Percentiles rank a stretch among this genome's conserved stretches.
Evolutionary conservation across 2,329 filamentous ascomycete species (phyloP).

Genomic region (Neofusicoccum laricinum): DNA sequence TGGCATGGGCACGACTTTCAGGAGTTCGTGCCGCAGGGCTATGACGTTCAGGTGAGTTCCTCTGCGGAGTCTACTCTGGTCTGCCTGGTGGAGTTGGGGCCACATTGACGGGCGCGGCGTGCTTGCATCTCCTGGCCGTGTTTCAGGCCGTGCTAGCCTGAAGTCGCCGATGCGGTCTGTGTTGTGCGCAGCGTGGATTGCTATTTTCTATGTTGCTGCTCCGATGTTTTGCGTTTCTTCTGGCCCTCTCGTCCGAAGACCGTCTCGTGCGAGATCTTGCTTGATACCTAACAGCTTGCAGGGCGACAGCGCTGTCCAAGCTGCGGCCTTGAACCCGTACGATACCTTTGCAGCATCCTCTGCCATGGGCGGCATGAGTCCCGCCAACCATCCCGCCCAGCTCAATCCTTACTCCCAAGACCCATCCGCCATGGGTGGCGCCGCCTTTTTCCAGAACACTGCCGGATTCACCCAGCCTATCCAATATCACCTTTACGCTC

Average conservation of each 20-base stretch:
- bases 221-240: neutral
- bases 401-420: slow-evolving; percentile 75
- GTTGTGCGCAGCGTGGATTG: neutral
- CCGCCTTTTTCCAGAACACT: slow-evolving; percentile 63
- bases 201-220: neutral
- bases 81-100: neutral
- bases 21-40: slow-evolving; percentile 56
- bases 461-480: slow-evolving; percentile 54
- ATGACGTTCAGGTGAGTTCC: slow-evolving; percentile 48
- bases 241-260: neutral
- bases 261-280: neutral
- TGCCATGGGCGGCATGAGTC: slow-evolving; percentile 31
- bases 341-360: slow-evolving; percentile 44
- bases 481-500: slow-evolving; percentile 91
- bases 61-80: slow-evolving; percentile 2
- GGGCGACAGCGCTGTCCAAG: slow-evolving; percentile 31
- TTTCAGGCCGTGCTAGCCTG: slow-evolving; percentile 7
- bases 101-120: neutral
- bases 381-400: slow-evolving; percentile 37
- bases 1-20: slow-evolving; percentile 49
- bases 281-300: slow-evolving; percentile 19
- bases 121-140: neutral
- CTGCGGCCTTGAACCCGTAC: slow-evolving; percentile 34
- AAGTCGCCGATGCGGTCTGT: neutral
- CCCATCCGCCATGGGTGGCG: slow-evolving; percentile 56